Base-by-base conservation (phyloP, 225 moss, liverwort and hornwort genomes). In the Pleurozium schreberi region DNA sequence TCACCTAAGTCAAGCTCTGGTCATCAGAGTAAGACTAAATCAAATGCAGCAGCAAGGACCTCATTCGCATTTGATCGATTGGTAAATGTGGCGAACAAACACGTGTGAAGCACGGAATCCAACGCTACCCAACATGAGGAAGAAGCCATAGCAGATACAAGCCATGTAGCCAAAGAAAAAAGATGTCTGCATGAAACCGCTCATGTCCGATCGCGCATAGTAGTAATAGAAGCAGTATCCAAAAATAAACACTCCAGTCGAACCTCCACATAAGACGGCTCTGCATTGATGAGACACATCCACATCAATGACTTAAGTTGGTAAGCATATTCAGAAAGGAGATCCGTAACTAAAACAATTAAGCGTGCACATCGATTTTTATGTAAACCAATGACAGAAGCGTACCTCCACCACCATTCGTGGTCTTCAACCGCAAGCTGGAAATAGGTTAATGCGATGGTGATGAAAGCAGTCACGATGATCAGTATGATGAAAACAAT, bases 371-470 rank as follows among this genome's bases (percentile, higher is more conserved):
- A 65, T 33, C 21, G 65, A 75, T 34, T 55, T 61, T 84, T 12
- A 68, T 52, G 80, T 87, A 50, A 75, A 68, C 53, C 57, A 65
- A 40, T 49, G 52, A 79, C 47, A 80, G 18, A 53, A 59, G 58
- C 86, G 84, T 95, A 98, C 98, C 98, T 98, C 98, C 98, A 98
- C 98, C 98, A 98, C 98, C 98, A 98, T 80, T 96, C 95, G 90
- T 98, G 98, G 91, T 98, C 98, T 91, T 98, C 98, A 63, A 98
- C 97, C 18, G 98, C 97, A 64, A 98, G 98, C 91, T 98, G 98
- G 93, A 98, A 98, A 91, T 98, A 98, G 88, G 98, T 97, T 89
- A 98, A 91, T 14, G 98, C 98, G 69, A 98, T 97, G 38, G 96
- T 98, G 90, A 98, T 98, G 88, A 98, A 98, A 13, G 98, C 98